These are phyloP conservation scores for Fusarium sp. DNA, from an alignment of 2,329 filamentous ascomycete species.

Conservation along the genomic window DNA sequence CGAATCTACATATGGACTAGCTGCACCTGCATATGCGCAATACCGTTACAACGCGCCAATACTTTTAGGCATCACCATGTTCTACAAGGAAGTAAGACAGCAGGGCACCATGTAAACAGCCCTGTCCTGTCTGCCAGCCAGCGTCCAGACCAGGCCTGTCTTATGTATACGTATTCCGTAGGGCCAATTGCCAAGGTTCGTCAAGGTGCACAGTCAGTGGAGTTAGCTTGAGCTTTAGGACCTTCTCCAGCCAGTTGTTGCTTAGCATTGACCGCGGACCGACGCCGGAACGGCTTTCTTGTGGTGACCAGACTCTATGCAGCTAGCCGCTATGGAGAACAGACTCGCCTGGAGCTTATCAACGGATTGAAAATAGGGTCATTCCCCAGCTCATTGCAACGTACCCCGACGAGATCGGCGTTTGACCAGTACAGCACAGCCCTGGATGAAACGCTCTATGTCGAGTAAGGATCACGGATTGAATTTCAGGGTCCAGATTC, in stretches of 20 bases:
- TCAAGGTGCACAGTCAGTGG: slow-evolving; percentile 7
- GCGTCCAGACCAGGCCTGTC: background rate
- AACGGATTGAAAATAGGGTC: background rate
- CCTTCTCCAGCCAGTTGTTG: background rate
- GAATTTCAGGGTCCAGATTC: background rate
- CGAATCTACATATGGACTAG: background rate
- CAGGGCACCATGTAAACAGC: background rate
- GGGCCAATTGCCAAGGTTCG: background rate
- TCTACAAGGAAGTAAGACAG: background rate
- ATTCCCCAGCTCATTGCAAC: slow-evolving; percentile 10
- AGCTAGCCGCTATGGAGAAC: slow-evolving; percentile 17
- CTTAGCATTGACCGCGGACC: background rate
- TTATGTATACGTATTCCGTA: background rate
- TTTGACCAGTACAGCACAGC: slow-evolving; percentile 1
- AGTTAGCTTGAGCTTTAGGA: background rate
- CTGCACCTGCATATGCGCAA: background rate
- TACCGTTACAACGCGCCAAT: background rate
- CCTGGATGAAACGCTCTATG: slow-evolving; percentile 17
- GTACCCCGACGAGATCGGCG: slow-evolving; percentile 10
- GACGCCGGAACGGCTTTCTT: background rate
- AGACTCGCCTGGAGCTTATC: background rate
- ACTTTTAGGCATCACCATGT: background rate
- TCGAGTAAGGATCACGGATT: background rate
- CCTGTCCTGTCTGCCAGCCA: background rate
- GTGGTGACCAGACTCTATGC: background rate